Base-by-base conservation (phyloP, 306 rosid genomes). In the Pueraria montana region DNA sequence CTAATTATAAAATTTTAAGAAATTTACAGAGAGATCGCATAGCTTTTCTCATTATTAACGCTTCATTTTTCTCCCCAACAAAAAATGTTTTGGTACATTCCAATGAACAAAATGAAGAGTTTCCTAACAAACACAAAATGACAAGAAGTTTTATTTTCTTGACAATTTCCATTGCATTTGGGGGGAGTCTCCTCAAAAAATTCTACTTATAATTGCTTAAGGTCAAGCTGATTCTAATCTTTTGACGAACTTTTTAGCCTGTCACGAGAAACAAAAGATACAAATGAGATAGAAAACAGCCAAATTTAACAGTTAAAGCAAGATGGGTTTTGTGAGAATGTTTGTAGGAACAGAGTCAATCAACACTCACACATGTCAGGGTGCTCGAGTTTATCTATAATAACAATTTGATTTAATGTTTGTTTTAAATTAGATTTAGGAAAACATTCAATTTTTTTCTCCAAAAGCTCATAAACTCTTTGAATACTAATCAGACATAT, bases 241-340 rank as follows among this genome's bases (percentile, higher is more conserved):
- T 74, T 59, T 91, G 78, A 90, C 93, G 32, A 87, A 84, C 90
- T 85, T 92, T 89, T 91, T 94, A 24, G 89, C 89, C 98, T 94
- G 95, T 63, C 85, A 62, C 2, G 11, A 64, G 58, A 59, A 83
- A 23, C 27, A 21, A 4, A 8, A 62, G 49, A 67, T 6, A 61
- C 2, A 53, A 56, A 68, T 76, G 72, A 88, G 69, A 53, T 85
- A 36, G 14, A 53, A 49, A 67, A 74, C 53, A 67, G 3, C 34
- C 38, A 32, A 71, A 64, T 7, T 46, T 69, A 61, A 38, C 18
- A 66, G 13, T 53, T 45, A 42, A 79, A 4, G 21, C 17, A 38
- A 17, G 0, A 45, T 58, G 43, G 3, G 2, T 12, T 74, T 75
- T 16, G 66, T 10, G 45, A 48, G 11, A 74, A 17, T 63, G 58